Base-by-base conservation (phyloP, 108 stramenopile species). In the Parietichytrium sp. region DNA sequence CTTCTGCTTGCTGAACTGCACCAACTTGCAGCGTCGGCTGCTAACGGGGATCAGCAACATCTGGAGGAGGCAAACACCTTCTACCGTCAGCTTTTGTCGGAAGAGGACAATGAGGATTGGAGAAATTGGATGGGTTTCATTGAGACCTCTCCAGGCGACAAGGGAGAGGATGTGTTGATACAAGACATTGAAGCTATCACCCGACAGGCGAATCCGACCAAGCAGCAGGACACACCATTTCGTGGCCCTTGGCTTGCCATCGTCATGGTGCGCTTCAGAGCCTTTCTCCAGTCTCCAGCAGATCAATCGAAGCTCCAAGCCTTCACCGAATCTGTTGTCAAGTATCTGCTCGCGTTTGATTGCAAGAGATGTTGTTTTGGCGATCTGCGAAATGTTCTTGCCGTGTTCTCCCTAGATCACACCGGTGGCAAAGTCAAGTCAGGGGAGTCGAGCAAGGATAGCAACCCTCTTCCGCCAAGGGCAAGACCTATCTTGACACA, bases 361-460 rank as follows among this genome's bases (percentile, higher is more conserved):
- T 7, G 38, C 61, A 72, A 72, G 42, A n/a, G 38, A 42, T 72
- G 61, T 42, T 72, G 61, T 42, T 72, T 72, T 72, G 61, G 61
- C 33, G 61, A 72, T 42, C 61, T 72, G 29, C 61, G 61, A 8
- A 72, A 72, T 20, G 61, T 42, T 0, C 61, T 72, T 2, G 33
- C 29, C 13, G 42, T 72, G 33, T n/a, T n/a, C n/a, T n/a, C n/a
- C n/a, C n/a, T n/a, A n/a, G n/a, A n/a, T n/a, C n/a, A n/a, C n/a
- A n/a, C n/a, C n/a, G n/a, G n/a, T n/a, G n/a, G n/a, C n/a, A n/a
- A n/a, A n/a, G n/a, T n/a, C n/a, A n/a, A n/a, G n/a, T n/a, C n/a
- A n/a, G 38, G 38, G 6, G 42, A 15, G 29, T 15, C 15, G 25
- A 27, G 25, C 61, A 23, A n/a, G 38, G 6, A 6, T 23, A 23